These are phyloP conservation scores for Casuarina glauca DNA, from an alignment of 306 rosid genomes.

Conservation along the genomic window DNA sequence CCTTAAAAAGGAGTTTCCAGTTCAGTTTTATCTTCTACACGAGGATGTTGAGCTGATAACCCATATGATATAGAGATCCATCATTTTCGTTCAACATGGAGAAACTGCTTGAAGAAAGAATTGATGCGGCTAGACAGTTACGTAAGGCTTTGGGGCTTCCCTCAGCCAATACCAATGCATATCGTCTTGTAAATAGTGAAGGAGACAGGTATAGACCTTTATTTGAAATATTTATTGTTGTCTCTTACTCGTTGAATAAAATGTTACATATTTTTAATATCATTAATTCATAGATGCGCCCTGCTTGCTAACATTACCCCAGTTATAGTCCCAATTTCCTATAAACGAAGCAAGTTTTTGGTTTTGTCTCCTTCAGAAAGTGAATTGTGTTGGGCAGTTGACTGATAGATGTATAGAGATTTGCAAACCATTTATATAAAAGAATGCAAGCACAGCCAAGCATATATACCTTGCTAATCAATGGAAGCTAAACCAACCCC, in stretches of 20 bases:
- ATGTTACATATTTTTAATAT: neutral
- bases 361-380: neutral
- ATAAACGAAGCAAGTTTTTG: neutral
- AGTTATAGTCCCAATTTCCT: neutral
- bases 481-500: too few relatives aligned
- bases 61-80: slow-evolving; percentile 50
- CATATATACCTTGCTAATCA: neutral
- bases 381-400: neutral
- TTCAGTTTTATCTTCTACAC: slow-evolving; percentile 12
- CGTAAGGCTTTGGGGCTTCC: slow-evolving; percentile 82
- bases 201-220: slow-evolving; percentile 72
- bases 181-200: slow-evolving; percentile 84
- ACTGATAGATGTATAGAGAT: neutral
- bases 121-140: slow-evolving; percentile 58
- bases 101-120: slow-evolving; percentile 75
- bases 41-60: slow-evolving; percentile 21
- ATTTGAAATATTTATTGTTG: slow-evolving; percentile 2
- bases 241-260: neutral
- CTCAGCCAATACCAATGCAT: slow-evolving; percentile 70
- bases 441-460: neutral
- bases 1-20: slow-evolving; percentile 9
- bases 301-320: slow-evolving; percentile 10
- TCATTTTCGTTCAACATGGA: slow-evolving; percentile 64
- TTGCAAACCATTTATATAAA: neutral
- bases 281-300: neutral